These are phyloP conservation scores for Arthromyces matolae DNA, from an alignment of 768 basidiomycete species.

Conservation along the genomic window DNA sequence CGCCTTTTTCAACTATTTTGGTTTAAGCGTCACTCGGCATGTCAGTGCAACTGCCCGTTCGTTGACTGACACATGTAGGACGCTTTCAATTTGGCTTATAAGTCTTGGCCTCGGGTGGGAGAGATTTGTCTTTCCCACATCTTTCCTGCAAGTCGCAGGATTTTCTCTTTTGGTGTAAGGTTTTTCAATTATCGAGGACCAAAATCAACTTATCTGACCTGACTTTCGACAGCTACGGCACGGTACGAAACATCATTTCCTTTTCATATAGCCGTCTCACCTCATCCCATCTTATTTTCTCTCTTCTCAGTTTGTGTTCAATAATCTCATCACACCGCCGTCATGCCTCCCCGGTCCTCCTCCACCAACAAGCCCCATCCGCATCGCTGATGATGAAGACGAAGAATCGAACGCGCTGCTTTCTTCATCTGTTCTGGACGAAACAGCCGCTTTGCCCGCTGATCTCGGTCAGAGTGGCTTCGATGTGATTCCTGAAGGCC, in stretches of 20 bases:
- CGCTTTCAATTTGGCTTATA: conserved; percentile 93
- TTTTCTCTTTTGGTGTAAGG: conserved; percentile 89
- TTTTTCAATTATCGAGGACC: conserved; percentile 3
- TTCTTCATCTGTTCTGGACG: conserved; percentile 50
- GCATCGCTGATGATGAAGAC: conserved; percentile 49
- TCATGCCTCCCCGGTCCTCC: conserved; percentile 55
- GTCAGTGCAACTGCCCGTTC: conserved; percentile 91
- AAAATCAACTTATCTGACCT: conserved; percentile 7
- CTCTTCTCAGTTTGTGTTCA: conserved; percentile 73
- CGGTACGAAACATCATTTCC: conserved; percentile 42
- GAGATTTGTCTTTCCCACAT: conserved; percentile 73
- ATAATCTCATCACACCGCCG: conserved; percentile 70
- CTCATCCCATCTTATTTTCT: conserved; percentile 6
- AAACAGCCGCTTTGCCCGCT: conserved; percentile 78
- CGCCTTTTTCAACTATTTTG: conserved; percentile 84
- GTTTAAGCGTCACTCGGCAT: conserved; percentile 86
- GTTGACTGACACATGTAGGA: conserved; percentile 92
- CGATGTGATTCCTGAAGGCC: conserved; percentile 67
- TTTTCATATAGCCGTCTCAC: conserved; percentile 4
- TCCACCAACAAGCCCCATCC: conserved; percentile 24
- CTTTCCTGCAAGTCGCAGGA: conserved; percentile 76
- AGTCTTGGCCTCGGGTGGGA: conserved; percentile 92
- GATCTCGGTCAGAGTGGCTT: conserved; percentile 81
- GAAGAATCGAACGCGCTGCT: conserved; percentile 59
- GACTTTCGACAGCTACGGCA: conserved; percentile 64